Percentiles rank a stretch among this genome's conserved stretches.
phyloP scores from a whole-genome alignment of 768 basidiomycete species.

The Mycena pura region DNA sequence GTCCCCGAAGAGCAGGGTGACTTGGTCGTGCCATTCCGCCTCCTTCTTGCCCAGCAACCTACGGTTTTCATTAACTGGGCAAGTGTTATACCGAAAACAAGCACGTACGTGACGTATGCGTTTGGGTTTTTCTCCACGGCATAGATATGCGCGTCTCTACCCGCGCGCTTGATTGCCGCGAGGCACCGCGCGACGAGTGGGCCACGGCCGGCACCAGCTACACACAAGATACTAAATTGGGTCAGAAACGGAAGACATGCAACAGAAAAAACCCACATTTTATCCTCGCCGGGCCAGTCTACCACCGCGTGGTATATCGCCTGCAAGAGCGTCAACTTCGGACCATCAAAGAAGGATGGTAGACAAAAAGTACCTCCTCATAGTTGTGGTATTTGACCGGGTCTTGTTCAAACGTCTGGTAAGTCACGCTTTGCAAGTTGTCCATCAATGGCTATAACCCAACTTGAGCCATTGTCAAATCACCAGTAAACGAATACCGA shows the following conservation, averaged over 20 bases:
- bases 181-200: constrained; percentile 89
- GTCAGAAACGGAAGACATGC: constrained; percentile 16
- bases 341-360: constrained; percentile 10
- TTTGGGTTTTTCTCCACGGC: constrained; percentile 98
- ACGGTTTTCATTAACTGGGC: constrained; percentile 22
- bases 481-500: constrained; percentile 36
- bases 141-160: constrained; percentile 70
- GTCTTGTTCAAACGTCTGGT: constrained; percentile 97
- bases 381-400: constrained; percentile 96
- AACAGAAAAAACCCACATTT: constrained; percentile 59
- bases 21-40: constrained; percentile 82
- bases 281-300: constrained; percentile 66
- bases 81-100: constrained; percentile 10
- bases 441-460: constrained; percentile 88
- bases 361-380: constrained; percentile 70
- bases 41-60: constrained; percentile 87
- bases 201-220: constrained; percentile 95
- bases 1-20: constrained; percentile 90
- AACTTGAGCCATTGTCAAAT: constrained; percentile 18
- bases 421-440: constrained; percentile 92
- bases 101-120: constrained; percentile 89
- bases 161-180: constrained; percentile 72
- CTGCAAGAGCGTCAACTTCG: constrained; percentile 42
- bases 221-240: constrained; percentile 73
- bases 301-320: constrained; percentile 82